Evolutionary conservation across 495 filamentous ascomycete species (phyloP).

Genomic region (Symbiotaphrina buchneri): DNA sequence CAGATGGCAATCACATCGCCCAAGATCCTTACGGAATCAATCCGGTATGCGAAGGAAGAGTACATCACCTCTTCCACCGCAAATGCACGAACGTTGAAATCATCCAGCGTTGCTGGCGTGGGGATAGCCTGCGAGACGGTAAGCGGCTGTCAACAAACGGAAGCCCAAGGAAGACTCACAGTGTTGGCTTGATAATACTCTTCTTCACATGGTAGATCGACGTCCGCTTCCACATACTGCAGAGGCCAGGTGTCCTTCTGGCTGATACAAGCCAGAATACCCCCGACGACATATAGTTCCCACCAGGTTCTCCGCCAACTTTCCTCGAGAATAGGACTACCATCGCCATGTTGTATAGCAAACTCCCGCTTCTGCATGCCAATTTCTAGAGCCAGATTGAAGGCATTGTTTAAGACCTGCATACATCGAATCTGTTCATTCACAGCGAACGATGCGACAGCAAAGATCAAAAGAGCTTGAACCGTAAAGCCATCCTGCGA

Average conservation of each 20-base stretch:
- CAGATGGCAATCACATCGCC: conserved; percentile 1
- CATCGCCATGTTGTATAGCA: conserved; percentile 18
- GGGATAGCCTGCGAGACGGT: conserved; percentile 31
- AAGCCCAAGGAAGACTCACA: conserved; percentile 8
- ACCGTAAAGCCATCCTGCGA: conserved; percentile 42
- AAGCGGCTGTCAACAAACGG: conserved; percentile 1
- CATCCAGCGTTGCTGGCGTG: conserved; percentile 32
- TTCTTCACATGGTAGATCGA: conserved; percentile 54
- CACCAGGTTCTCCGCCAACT: conserved; percentile 78
- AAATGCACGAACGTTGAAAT: conserved; percentile 52
- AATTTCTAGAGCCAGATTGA: conserved; percentile 49
- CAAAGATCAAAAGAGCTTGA: conserved; percentile 54
- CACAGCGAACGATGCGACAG: conserved; percentile 56
- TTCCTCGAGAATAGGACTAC: conserved; percentile 39
- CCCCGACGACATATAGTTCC: conserved; percentile 67
- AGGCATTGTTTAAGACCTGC: conserved; percentile 39
- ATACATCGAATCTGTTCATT: conserved; percentile 43
- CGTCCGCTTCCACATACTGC: conserved; percentile 13
- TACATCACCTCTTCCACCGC: conserved; percentile 35
- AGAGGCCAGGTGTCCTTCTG: conserved; percentile 12
- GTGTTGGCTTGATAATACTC: conserved; percentile 26
- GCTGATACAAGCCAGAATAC: conserved; percentile 21
- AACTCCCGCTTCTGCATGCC: conserved; percentile 42
- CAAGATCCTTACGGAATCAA: conserved; percentile 20
- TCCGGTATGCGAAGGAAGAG: conserved; percentile 58